Base-by-base conservation (phyloP, 768 basidiomycete species). In the Podaxis sp. region DNA sequence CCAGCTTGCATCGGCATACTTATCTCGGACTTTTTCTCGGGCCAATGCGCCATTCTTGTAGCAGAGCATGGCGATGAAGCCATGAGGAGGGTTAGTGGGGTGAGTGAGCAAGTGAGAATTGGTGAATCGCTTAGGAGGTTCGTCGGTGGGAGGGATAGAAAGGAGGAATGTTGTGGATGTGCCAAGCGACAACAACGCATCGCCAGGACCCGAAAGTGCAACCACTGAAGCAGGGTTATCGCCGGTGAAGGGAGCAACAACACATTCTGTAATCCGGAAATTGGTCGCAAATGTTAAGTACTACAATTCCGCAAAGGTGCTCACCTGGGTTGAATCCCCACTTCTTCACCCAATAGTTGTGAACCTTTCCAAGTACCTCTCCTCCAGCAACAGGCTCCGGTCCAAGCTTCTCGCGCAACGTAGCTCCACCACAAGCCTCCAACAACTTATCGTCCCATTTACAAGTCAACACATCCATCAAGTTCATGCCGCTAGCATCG, bases 401-500 rank as follows among this genome's bases (percentile, higher is more conserved):
- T 0, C 91, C 91, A 22, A 96, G 72, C 75, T 93, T 96, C 2
- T 71, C 65, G 15, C 84, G 83, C 50, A 94, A 76, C 54, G 82
- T 84, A 4, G 85, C 75, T 3, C 89, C 90, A 37, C 90, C 91
- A 65, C 87, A 89, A 2, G 85, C 81, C 22, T 85, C 77, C 9
- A 94, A 75, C 46, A 94, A 76, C 43, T 75, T 68, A 61, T 87
- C 82, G 63, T 91, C 83, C 93, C 93, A 95, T 72, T 85, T 85
- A 71, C 84, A 83, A 1, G 85, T 82, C 33, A 87, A 74, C 56
- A 94, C 84, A 64, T 91, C 79, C 89, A 91, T 94, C 29, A 94
- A 75, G 70, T 94, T 94, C 91, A 93, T 94, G 0, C 94, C 94
- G 70, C 90, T 93, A 2, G 91, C 92, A 73, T 95, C 94, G 25